A percentile compares a stretch with the other conserved stretches of the same genome.
Evolutionary conservation across 306 rosid genomes (phyloP).

Genomic region (Pueraria montana): DNA sequence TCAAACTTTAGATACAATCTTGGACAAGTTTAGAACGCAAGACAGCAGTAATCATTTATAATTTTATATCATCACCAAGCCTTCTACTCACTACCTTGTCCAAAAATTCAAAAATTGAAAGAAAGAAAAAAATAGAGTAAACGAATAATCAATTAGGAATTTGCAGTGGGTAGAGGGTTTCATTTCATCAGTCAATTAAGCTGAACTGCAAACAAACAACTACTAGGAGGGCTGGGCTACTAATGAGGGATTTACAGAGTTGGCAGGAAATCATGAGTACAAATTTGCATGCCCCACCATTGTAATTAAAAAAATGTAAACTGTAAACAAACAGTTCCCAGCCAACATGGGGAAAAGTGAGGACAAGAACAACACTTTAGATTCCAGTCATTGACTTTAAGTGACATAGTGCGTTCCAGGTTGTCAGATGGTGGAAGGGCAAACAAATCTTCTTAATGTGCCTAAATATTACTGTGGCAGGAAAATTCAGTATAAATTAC

Average conservation of each 20-base stretch:
- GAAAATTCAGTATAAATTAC: conserved; percentile 34
- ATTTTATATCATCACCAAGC: background rate
- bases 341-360: conserved; percentile 36
- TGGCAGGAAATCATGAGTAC: conserved; percentile 9
- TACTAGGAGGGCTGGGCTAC: conserved; percentile 9
- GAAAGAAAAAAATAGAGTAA: background rate
- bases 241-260: conserved; percentile 5
- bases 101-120: background rate
- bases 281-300: conserved; percentile 21
- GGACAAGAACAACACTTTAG: conserved; percentile 23
- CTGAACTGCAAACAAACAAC: background rate
- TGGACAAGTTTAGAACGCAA: conserved; percentile 1
- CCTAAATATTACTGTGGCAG: conserved; percentile 33
- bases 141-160: background rate
- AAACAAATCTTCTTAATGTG: conserved; percentile 28
- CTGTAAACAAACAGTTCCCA: conserved; percentile 44
- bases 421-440: conserved; percentile 48
- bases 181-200: conserved; percentile 19
- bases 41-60: background rate
- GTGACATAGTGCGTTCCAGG: conserved; percentile 47
- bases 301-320: conserved; percentile 16
- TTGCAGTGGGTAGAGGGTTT: background rate
- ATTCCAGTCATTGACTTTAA: conserved; percentile 45
- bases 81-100: background rate
- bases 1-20: background rate